Evolutionary conservation across 2,329 filamentous ascomycete species (phyloP).

Genomic region (Pseudogymnoascus sp.): DNA sequence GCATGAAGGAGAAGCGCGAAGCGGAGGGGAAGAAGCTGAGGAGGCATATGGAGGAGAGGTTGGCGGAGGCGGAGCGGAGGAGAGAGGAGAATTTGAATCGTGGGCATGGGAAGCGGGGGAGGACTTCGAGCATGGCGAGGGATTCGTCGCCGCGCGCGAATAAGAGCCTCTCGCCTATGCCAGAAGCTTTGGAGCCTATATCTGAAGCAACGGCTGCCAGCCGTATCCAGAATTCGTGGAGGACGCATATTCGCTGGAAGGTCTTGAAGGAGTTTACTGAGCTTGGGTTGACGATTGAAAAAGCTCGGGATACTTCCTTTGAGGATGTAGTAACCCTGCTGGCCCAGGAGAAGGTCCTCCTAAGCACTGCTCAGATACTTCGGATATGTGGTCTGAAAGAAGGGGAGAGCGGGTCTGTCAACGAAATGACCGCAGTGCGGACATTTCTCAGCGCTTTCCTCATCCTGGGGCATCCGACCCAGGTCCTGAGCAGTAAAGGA

Average conservation of each 20-base stretch:
- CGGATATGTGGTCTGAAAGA: slow-evolving; percentile 64
- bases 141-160: slow-evolving; percentile 34
- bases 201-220: slow-evolving; percentile 55
- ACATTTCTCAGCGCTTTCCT: slow-evolving; percentile 76
- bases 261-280: slow-evolving; percentile 58
- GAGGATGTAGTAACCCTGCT: slow-evolving; percentile 66
- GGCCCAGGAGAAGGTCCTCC: slow-evolving; percentile 57
- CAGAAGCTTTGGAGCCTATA: slow-evolving; percentile 41
- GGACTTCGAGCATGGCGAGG: slow-evolving; percentile 43
- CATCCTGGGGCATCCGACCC: slow-evolving; percentile 69
- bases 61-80: slow-evolving; percentile 68
- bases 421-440: slow-evolving; percentile 62
- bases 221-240: slow-evolving; percentile 66
- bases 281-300: slow-evolving; percentile 62
- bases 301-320: slow-evolving; percentile 62
- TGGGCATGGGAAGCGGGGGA: slow-evolving; percentile 41
- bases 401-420: slow-evolving; percentile 52
- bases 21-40: slow-evolving; percentile 63
- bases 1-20: slow-evolving; percentile 72
- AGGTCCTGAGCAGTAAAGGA: slow-evolving; percentile 69
- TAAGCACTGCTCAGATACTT: slow-evolving; percentile 59
- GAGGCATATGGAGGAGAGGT: slow-evolving; percentile 70
- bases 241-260: slow-evolving; percentile 47
- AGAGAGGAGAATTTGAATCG: slow-evolving; percentile 56
- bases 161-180: slow-evolving; percentile 43